These are phyloP conservation scores for Pythium brachiatum DNA, from an alignment of 352 stramenopile genomes.

Conservation along the genomic window DNA sequence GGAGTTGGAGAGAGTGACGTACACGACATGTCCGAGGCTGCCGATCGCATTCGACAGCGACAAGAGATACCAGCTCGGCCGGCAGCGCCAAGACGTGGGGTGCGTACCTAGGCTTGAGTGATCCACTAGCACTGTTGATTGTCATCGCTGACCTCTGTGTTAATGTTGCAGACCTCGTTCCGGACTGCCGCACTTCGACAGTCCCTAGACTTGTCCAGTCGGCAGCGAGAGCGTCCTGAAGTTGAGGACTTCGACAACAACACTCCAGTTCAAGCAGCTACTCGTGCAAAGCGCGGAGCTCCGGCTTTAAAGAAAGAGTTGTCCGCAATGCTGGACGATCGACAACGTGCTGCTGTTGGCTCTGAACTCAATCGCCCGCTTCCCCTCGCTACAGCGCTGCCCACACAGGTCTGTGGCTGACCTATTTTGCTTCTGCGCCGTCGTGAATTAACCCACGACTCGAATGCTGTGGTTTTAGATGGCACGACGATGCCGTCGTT, in stretches of 20 bases:
- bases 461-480: slow-evolving; percentile 30
- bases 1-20: background rate
- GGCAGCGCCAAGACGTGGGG: background rate
- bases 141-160: background rate
- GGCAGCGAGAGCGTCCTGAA: background rate
- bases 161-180: slow-evolving; percentile 2
- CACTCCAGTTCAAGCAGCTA: background rate
- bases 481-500: slow-evolving; percentile 54
- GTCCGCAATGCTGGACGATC: background rate
- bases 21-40: background rate
- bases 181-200: background rate
- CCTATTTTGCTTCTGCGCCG: background rate
- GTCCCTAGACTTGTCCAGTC: background rate
- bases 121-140: no score
- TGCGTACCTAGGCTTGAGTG: no score
- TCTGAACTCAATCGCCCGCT: background rate
- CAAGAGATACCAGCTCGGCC: background rate
- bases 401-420: slow-evolving; percentile 10
- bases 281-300: background rate
- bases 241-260: background rate
- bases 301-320: background rate
- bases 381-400: slow-evolving; percentile 17
- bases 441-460: background rate
- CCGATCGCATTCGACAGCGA: background rate
- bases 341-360: background rate